These are phyloP conservation scores for Suhomyces guaymorum DNA, from an alignment of 1,139 yeast genomes.

Conservation along the genomic window DNA sequence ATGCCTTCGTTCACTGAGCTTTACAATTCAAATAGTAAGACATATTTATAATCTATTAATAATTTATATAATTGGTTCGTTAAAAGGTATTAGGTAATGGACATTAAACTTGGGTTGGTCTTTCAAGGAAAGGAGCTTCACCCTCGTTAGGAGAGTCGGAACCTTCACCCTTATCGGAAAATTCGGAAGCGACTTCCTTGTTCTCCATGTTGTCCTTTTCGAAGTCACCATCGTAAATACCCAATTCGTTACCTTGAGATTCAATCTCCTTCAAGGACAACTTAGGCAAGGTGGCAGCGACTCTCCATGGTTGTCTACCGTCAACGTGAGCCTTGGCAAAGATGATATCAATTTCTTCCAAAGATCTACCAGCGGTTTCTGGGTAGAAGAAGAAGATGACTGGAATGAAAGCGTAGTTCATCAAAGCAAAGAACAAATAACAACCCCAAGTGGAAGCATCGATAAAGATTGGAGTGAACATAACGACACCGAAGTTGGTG, in stretches of 20 bases:
- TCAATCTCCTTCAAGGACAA: slow-evolving; percentile 48
- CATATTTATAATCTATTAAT: slow-evolving; percentile 4
- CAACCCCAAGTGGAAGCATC: slow-evolving; percentile 42
- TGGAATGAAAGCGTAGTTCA: slow-evolving; percentile 42
- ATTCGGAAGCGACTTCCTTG: slow-evolving; percentile 31
- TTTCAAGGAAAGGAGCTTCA: slow-evolving; percentile 12
- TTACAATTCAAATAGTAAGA: not conserved
- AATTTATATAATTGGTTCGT: slow-evolving; percentile 2
- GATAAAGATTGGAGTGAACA: slow-evolving; percentile 50
- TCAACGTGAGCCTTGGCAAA: slow-evolving; percentile 51
- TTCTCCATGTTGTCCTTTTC: slow-evolving; percentile 38
- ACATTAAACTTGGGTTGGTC: slow-evolving; percentile 14
- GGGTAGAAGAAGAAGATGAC: slow-evolving; percentile 49
- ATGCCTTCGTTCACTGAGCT: too few species aligned
- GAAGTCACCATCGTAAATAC: slow-evolving; percentile 45
- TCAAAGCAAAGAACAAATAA: slow-evolving; percentile 44
- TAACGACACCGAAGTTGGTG: slow-evolving; percentile 48
- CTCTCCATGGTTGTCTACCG: slow-evolving; percentile 49
- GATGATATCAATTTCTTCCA: slow-evolving; percentile 50
- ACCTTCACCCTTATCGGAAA: slow-evolving; percentile 21
- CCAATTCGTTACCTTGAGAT: slow-evolving; percentile 48
- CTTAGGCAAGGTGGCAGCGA: slow-evolving; percentile 53
- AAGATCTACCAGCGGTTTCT: slow-evolving; percentile 50
- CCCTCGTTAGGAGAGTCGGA: slow-evolving; percentile 13
- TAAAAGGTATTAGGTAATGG: slow-evolving; percentile 2